These are phyloP conservation scores for Fallopia convolvulus DNA, from an alignment of 148 eudicot genomes.

Conservation along the genomic window DNA sequence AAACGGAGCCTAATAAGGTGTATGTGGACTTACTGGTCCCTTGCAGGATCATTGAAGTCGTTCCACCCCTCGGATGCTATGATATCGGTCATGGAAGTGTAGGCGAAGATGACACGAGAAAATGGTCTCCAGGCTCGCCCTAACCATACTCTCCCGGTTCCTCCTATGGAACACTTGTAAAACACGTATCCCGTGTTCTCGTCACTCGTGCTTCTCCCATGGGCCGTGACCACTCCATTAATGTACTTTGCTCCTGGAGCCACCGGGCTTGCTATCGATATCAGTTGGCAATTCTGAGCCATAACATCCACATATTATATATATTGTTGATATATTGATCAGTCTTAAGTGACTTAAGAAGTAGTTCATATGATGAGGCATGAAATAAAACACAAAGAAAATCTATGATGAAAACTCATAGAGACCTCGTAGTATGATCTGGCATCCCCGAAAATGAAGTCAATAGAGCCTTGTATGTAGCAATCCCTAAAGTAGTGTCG, in stretches of 20 bases:
- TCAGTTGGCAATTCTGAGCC: slow-evolving; percentile 47
- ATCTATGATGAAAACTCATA: not conserved
- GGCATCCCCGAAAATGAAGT: slow-evolving; percentile 78
- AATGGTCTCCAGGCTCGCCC: slow-evolving; percentile 96
- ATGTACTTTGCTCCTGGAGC: slow-evolving; percentile 35
- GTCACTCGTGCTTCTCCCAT: slow-evolving; percentile 61
- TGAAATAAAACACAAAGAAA: not conserved
- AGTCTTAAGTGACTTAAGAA: not conserved
- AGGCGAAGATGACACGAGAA: slow-evolving; percentile 70
- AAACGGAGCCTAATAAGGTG: no score
- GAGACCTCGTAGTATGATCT: slow-evolving; percentile 75
- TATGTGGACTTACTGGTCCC: slow-evolving; percentile 58
- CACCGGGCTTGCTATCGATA: slow-evolving; percentile 76
- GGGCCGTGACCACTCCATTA: slow-evolving; percentile 81
- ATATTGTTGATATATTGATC: not conserved
- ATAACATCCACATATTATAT: not conserved
- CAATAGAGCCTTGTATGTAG: slow-evolving; percentile 86
- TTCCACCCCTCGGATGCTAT: slow-evolving; percentile 95
- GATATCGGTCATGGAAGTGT: slow-evolving; percentile 64
- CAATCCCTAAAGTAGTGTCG: slow-evolving; percentile 94
- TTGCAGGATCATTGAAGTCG: slow-evolving; percentile 64
- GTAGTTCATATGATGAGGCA: no score
- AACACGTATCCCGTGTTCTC: slow-evolving; percentile 83
- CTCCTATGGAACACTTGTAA: slow-evolving; percentile 69
- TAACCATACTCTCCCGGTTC: slow-evolving; percentile 85